Conservation (phyloP, 495 filamentous ascomycete genomes). For the Aspergillus sparsus region DNA sequence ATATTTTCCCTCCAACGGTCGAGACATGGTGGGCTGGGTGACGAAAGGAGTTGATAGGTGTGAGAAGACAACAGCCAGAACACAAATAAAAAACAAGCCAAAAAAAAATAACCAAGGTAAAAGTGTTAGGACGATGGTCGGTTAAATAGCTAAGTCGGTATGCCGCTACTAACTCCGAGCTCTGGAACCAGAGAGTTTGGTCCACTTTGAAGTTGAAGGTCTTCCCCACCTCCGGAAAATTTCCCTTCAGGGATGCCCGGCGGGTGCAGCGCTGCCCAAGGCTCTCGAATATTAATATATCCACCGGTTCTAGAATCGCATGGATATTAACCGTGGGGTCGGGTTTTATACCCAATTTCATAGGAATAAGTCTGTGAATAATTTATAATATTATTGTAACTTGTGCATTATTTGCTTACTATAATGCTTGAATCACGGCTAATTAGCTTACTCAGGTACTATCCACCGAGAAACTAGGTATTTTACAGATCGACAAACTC, state of each 20-base stretch:
- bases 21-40: slow-evolving; percentile 27
- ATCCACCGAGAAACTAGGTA: not conserved
- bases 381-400: no score
- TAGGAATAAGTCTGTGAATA: no score
- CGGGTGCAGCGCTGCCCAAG: not conserved
- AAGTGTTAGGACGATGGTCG: not conserved
- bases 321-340: no score
- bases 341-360: no score
- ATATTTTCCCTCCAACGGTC: slow-evolving; percentile 63
- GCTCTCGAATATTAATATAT: no score
- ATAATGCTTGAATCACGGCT: no score
- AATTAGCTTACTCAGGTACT: no score
- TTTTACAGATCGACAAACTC: slow-evolving; percentile 45
- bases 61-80: not conserved
- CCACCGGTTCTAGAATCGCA: no score
- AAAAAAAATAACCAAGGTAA: slow-evolving; percentile 4
- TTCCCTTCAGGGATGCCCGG: slow-evolving; percentile 19
- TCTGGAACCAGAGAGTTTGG: not conserved
- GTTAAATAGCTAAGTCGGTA: slow-evolving; percentile 18
- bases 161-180: not conserved
- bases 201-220: slow-evolving; percentile 5
- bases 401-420: no score
- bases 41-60: slow-evolving; percentile 10
- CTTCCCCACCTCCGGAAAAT: slow-evolving; percentile 22
- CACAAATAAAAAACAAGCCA: no score